These are phyloP conservation scores for Hyaloperonospora brassicae DNA, from an alignment of 352 stramenopile species.

Conservation along the genomic window DNA sequence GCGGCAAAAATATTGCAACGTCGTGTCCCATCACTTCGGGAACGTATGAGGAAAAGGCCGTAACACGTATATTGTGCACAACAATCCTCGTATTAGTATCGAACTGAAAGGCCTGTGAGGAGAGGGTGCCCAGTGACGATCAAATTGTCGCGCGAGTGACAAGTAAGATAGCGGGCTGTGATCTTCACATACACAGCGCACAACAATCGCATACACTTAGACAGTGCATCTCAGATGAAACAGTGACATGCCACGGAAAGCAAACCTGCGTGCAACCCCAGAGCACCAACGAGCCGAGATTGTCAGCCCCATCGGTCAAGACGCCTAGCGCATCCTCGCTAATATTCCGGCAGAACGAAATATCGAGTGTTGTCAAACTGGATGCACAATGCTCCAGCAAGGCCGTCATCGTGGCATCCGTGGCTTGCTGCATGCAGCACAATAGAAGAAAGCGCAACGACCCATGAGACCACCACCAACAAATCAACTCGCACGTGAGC, in stretches of 20 bases:
- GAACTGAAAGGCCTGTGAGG: conserved; percentile 64
- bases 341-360: conserved; percentile 73
- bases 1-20: conserved; percentile 7
- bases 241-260: conserved; percentile 3
- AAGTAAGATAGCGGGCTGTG: conserved; percentile 58
- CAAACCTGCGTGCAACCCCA: conserved; percentile 73
- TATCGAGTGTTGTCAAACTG: conserved; percentile 44
- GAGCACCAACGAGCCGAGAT: conserved; percentile 42
- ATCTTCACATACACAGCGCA: conserved; percentile 28
- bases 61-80: not conserved
- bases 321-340: conserved; percentile 58
- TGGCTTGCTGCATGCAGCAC: conserved; percentile 36
- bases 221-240: not conserved
- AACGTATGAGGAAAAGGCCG: not conserved
- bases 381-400: conserved; percentile 44
- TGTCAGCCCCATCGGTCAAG: conserved; percentile 42
- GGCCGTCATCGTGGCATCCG: conserved; percentile 38
- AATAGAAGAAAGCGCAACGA: conserved; percentile 2
- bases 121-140: conserved; percentile 59
- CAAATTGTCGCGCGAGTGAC: conserved; percentile 56
- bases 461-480: not conserved
- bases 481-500: not conserved
- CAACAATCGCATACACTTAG: not conserved
- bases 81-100: conserved; percentile 28
- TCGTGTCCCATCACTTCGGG: not conserved